Conservation (phyloP, 768 basidiomycete species). For the Mycena indigotica region DNA sequence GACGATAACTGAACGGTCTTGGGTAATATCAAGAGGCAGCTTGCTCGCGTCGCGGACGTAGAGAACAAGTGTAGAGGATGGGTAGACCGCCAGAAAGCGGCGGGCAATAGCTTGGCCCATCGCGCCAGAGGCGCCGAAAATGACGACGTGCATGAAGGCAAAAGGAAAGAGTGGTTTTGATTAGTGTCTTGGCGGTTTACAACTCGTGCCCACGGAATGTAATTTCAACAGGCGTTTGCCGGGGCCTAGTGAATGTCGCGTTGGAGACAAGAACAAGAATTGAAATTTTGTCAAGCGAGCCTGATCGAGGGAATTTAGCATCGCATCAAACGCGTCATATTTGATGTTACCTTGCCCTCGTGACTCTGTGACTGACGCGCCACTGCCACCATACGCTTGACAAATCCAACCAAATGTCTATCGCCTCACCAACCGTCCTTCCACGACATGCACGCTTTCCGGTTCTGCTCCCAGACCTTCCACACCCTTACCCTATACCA, state of each 20-base stretch:
- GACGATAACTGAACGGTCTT: constrained; percentile 5
- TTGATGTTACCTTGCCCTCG: not conserved
- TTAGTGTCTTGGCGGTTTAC: too few relatives aligned
- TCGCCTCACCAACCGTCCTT: constrained; percentile 72
- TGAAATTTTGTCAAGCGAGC: too few relatives aligned
- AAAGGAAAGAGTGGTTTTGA: not conserved
- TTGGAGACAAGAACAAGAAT: too few relatives aligned
- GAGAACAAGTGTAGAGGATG: constrained; percentile 12
- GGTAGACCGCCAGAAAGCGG: constrained; percentile 11
- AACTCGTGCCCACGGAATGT: too few relatives aligned
- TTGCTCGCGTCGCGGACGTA: constrained; percentile 12
- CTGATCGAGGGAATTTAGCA: too few relatives aligned
- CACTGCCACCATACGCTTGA: not conserved
- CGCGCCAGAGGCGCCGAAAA: constrained; percentile 17
- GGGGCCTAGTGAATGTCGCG: not conserved
- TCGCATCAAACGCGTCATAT: not conserved
- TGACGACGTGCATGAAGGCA: constrained; percentile 3
- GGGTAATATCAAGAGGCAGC: constrained; percentile 4
- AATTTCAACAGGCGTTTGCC: too few relatives aligned
- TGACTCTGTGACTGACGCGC: not conserved
- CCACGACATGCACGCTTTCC: constrained; percentile 67
- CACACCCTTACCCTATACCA: constrained; percentile 66
- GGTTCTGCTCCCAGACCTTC: constrained; percentile 63
- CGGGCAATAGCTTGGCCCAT: constrained; percentile 15
- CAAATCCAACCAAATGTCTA: constrained; percentile 45